Evolutionary conservation across 805 yeast species (phyloP), one percentile per base, ranked within the genome.

Genomic region (Dipodascus albidus): DNA sequence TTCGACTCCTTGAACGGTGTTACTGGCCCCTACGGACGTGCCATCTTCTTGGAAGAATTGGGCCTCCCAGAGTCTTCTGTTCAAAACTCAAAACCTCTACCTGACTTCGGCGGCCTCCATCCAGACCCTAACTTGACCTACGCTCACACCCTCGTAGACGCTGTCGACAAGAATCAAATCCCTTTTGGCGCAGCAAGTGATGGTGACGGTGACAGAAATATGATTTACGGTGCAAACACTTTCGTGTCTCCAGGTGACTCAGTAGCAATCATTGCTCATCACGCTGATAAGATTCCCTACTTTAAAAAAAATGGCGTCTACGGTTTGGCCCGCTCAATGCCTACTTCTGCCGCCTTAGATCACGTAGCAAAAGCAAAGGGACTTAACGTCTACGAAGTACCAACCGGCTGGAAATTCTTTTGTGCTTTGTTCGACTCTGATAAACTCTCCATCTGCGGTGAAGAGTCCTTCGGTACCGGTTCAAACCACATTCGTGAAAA

Each of bases 141-240:
- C 66, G 99, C 98, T 9, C 80, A 77, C 55, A 81, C 96, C 19
- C 75, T 91, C 58, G 99, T 91, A 20, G 84, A 80, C 33, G 77
- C 78, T 58, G 99, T 91, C n/a, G 97, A 93, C 64, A 65, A 69
- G 20, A 85, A 85, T 55, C 72, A 80, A 55, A 86, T 90, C 59
- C 86, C 91, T 4, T 91, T 91, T 67, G 99, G 99, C 58, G 98
- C 98, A 41, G 98, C 98, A 6, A 85, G 96, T n/a, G 99, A 88
- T 67, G 99, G 99, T 69, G 99, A 91, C 63, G 99, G 99, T 69
- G 99, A 91, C 67, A 82, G 99, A 73, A 91, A 91, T 69, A 91
- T 91, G 99, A 91, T 91, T 64, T 93, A 93, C 69, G 99, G 99
- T 56, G 88, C 87, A 44, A 85, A 85, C 49, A 79, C 97, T 1